Conservation (phyloP, 371 early-diverging fungal species). For the Rhizopus microsporus region DNA sequence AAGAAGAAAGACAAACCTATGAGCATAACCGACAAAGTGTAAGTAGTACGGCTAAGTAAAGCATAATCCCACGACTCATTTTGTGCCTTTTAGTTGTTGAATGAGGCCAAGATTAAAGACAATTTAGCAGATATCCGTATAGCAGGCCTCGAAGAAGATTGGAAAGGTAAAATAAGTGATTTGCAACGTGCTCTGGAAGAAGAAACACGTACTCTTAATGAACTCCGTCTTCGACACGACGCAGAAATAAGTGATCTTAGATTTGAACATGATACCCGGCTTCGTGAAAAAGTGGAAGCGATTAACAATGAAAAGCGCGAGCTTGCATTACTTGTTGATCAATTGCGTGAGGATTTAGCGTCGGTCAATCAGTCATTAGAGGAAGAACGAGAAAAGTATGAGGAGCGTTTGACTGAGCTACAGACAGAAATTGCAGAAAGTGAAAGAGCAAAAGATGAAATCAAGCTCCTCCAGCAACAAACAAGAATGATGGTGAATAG, state of each 20-base stretch:
- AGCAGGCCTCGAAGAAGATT: constrained; percentile 47
- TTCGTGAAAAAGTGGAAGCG: background rate
- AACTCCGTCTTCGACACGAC: constrained; percentile 17
- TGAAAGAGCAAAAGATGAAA: constrained; percentile 44
- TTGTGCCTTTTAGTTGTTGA: constrained; percentile 31
- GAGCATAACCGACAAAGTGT: constrained; percentile 30
- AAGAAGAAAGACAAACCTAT: constrained; percentile 9
- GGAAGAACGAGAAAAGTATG: constrained; percentile 9
- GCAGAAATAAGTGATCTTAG: constrained; percentile 14
- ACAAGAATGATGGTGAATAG: constrained; percentile 52
- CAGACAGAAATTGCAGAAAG: constrained; percentile 30
- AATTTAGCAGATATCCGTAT: constrained; percentile 49
- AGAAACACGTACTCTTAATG: constrained; percentile 16
- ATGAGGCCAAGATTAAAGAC: constrained; percentile 49
- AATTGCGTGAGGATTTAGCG: constrained; percentile 24
- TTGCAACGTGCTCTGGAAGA: constrained; percentile 26
- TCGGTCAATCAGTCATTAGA: constrained; percentile 28
- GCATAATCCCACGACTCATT: background rate
- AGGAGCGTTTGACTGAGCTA: constrained; percentile 26
- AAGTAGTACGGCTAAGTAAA: constrained; percentile 1
- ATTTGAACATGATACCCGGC: constrained; percentile 4
- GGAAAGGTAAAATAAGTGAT: constrained; percentile 34
- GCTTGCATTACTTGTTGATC: constrained; percentile 11
- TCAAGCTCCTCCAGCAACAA: constrained; percentile 48
- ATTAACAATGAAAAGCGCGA: constrained; percentile 6